phyloP scores from a whole-genome alignment of 2,329 filamentous ascomycete species.

The Berkeleyomyces basicola region DNA sequence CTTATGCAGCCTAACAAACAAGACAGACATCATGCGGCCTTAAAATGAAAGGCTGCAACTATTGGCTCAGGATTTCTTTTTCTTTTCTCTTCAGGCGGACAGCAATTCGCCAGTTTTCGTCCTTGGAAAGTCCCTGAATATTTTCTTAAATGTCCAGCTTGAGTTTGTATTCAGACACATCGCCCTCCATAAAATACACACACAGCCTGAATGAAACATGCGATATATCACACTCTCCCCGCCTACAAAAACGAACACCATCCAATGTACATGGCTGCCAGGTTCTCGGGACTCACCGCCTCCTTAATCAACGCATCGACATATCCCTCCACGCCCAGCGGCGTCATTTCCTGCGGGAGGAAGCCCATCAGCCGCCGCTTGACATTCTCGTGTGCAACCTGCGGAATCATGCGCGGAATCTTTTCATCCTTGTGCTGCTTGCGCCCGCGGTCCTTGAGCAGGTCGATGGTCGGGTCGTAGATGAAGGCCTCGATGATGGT shows the following conservation, averaged over 20 bases:
- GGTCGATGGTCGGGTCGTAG: slow-evolving; percentile 89
- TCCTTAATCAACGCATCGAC: slow-evolving; percentile 88
- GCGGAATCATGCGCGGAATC: slow-evolving; percentile 30
- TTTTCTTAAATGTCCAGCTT: background rate
- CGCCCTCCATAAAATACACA: background rate
- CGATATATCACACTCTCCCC: background rate
- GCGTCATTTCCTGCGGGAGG: slow-evolving; percentile 74
- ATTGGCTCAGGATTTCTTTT: too few relatives aligned
- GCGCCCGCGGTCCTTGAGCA: slow-evolving; percentile 47
- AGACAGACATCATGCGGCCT: background rate
- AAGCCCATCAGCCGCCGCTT: slow-evolving; percentile 72
- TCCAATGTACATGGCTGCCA: slow-evolving; percentile 93
- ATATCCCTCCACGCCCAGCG: slow-evolving; percentile 87
- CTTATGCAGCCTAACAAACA: background rate
- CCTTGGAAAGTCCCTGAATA: background rate
- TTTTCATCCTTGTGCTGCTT: background rate
- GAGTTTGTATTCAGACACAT: background rate
- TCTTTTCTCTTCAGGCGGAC: background rate
- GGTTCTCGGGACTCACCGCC: slow-evolving; percentile 61
- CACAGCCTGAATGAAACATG: slow-evolving; percentile 13
- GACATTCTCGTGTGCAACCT: slow-evolving; percentile 78
- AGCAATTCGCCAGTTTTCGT: background rate
- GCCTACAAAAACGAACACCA: slow-evolving; percentile 52
- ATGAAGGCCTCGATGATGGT: slow-evolving; percentile 94
- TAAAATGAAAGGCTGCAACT: background rate